Conservation (phyloP, 1,284 basidiomycete genomes). For the Cutaneotrichosporon cyanovorans region DNA sequence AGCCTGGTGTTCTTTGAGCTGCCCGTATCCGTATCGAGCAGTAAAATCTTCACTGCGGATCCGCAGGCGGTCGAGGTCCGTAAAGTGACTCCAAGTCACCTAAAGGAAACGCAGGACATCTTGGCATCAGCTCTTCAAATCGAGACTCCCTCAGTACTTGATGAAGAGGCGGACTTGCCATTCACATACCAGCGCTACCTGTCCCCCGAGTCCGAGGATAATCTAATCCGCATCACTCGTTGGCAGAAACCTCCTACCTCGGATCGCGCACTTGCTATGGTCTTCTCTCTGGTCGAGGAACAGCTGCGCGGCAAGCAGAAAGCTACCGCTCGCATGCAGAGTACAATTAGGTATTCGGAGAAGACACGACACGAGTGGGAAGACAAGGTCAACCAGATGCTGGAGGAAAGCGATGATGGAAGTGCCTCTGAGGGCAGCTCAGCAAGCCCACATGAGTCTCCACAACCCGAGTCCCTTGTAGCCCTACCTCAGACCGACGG, state of each 20-base stretch:
- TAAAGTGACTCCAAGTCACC: conserved; percentile 64
- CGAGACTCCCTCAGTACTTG: conserved; percentile 78
- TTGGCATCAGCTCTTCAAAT: conserved; percentile 72
- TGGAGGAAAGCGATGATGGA: conserved; percentile 57
- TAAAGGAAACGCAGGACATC: conserved; percentile 80
- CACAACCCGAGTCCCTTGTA: not conserved
- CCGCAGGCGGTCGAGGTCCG: conserved; percentile 65
- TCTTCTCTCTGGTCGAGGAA: conserved; percentile 77
- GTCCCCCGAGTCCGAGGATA: conserved; percentile 74
- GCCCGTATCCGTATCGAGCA: conserved; percentile 19
- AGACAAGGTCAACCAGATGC: conserved; percentile 62
- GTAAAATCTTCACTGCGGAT: conserved; percentile 3
- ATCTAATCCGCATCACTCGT: conserved; percentile 66
- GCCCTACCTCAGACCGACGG: not conserved
- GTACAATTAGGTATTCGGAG: conserved; percentile 94
- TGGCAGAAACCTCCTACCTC: conserved; percentile 80
- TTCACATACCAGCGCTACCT: conserved; percentile 87
- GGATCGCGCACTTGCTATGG: conserved; percentile 71
- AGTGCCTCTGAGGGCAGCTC: conserved; percentile 36
- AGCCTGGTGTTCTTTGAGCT: conserved; percentile 67
- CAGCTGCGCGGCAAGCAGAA: conserved; percentile 90
- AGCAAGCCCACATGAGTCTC: conserved; percentile 8
- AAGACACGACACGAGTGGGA: conserved; percentile 98
- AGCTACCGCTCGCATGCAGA: conserved; percentile 92
- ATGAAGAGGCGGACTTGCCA: conserved; percentile 80